Percentiles rank a stretch among this genome's conserved stretches.
Evolutionary conservation across 2,329 filamentous ascomycete genomes (phyloP).

Genomic region (Colletotrichum tabaci): DNA sequence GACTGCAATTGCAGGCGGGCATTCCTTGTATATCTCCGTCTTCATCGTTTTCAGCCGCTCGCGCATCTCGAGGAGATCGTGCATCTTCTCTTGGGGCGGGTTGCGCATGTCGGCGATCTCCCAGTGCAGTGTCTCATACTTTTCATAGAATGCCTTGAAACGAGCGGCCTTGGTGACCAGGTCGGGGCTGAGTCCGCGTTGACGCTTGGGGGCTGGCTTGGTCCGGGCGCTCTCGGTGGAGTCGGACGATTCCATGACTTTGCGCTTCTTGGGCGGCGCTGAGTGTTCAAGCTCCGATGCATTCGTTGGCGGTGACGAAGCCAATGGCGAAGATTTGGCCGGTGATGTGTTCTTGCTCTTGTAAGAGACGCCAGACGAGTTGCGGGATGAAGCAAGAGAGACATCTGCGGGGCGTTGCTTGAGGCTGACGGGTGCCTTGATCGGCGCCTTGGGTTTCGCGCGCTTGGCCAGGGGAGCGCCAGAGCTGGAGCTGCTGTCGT

Average conservation of each 20-base stretch:
- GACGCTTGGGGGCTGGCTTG: conserved; percentile 53
- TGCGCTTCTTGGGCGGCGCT: conserved; percentile 61
- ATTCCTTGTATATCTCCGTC: conserved; percentile 68
- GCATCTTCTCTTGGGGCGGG: conserved; percentile 66
- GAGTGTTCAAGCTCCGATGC: conserved; percentile 72
- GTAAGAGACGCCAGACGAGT: conserved; percentile 57
- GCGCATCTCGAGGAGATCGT: conserved; percentile 68
- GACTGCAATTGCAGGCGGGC: conserved; percentile 48
- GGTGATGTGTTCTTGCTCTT: conserved; percentile 66
- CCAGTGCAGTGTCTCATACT: conserved; percentile 70
- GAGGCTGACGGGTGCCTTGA: conserved; percentile 49
- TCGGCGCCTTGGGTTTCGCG: conserved; percentile 64
- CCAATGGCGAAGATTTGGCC: conserved; percentile 74
- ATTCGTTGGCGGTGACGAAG: conserved; percentile 77
- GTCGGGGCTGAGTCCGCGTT: conserved; percentile 59
- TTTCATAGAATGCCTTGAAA: conserved; percentile 71
- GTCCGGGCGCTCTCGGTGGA: conserved; percentile 38
- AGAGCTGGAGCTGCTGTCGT: conserved; percentile 72
- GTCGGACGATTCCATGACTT: conserved; percentile 48
- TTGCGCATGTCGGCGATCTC: conserved; percentile 67
- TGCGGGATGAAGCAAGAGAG: conserved; percentile 62
- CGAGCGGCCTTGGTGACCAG: conserved; percentile 67
- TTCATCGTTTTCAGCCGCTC: conserved; percentile 70
- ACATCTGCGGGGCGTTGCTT: conserved; percentile 65
- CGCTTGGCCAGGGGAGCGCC: conserved; percentile 71